Conservation (phyloP, 2,329 filamentous ascomycete genomes). For the Colletotrichum navitas region DNA sequence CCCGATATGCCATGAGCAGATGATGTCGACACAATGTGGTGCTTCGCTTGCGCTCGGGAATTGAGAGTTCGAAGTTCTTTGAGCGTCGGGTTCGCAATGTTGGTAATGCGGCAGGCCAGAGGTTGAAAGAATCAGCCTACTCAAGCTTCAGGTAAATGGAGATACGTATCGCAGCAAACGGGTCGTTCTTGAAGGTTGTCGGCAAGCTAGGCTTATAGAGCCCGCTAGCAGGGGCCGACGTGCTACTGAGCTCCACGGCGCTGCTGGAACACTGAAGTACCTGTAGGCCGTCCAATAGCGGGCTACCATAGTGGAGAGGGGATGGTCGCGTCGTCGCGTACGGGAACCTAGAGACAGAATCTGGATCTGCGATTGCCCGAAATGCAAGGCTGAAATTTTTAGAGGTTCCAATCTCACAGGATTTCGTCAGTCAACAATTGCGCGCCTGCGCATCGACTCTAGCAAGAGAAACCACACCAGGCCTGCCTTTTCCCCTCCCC, state of each 20-base stretch:
- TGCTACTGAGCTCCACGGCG: background rate
- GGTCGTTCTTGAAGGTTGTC: background rate
- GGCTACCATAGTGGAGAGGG: background rate
- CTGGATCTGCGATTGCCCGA: conserved; percentile 25
- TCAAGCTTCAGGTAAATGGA: conserved; percentile 11
- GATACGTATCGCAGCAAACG: conserved; percentile 13
- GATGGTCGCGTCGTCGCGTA: conserved; percentile 30
- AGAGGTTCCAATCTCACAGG: conserved; percentile 11
- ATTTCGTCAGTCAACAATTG: conserved; percentile 34
- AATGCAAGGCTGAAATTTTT: conserved; percentile 54
- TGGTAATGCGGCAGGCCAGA: conserved; percentile 8
- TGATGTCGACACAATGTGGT: too few species aligned
- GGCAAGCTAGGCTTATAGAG: too few species aligned
- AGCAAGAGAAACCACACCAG: conserved; percentile 27
- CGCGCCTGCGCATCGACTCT: conserved; percentile 48
- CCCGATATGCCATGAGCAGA: conserved; percentile 15
- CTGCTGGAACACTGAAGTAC: conserved; percentile 8
- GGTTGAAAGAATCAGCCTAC: conserved; percentile 18
- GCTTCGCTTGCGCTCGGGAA: background rate
- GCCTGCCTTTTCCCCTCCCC: background rate
- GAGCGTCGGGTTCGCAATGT: background rate
- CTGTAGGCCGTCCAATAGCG: background rate
- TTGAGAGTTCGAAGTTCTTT: background rate
- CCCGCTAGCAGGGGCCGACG: background rate
- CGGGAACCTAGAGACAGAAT: conserved; percentile 4